A percentile compares a stretch with the other conserved stretches of the same genome.
phyloP scores from a whole-genome alignment of 768 basidiomycete genomes.

The Mrakia gelida region DNA sequence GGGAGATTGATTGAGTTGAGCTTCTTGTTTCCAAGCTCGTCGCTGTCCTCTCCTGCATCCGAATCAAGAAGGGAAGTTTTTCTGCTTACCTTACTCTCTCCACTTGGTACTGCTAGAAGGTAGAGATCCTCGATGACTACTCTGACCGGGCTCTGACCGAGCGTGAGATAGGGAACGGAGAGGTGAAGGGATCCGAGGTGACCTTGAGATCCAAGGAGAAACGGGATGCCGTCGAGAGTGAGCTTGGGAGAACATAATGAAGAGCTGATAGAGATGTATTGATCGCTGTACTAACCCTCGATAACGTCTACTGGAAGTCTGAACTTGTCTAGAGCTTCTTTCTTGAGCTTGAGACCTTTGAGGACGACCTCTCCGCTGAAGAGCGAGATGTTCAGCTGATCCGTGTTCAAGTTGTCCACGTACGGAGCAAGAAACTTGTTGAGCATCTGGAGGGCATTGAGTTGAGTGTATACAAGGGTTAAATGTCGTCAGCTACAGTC shows the following conservation, averaged over 20 bases:
- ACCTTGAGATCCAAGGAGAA: slow-evolving; percentile 16
- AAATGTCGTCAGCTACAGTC: too few species aligned
- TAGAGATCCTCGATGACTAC: slow-evolving; percentile 90
- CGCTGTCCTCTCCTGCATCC: background rate
- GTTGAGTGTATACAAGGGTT: too few species aligned
- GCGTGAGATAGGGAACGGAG: slow-evolving; percentile 41
- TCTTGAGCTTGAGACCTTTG: slow-evolving; percentile 79
- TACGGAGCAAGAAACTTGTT: slow-evolving; percentile 90
- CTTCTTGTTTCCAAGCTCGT: background rate
- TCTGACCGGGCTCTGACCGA: slow-evolving; percentile 66
- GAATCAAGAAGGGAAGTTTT: background rate
- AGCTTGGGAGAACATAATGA: background rate
- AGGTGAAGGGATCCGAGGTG: slow-evolving; percentile 42
- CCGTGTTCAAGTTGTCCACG: slow-evolving; percentile 91
- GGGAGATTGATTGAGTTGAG: background rate
- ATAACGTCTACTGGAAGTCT: slow-evolving; percentile 89
- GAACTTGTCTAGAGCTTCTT: slow-evolving; percentile 90
- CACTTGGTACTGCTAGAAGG: slow-evolving; percentile 80
- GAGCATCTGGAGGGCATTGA: slow-evolving; percentile 55
- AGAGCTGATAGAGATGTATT: background rate
- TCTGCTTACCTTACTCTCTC: slow-evolving; percentile 52
- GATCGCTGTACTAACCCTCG: slow-evolving; percentile 64
- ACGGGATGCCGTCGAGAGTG: background rate
- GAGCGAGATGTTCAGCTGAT: slow-evolving; percentile 90
- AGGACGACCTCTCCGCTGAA: slow-evolving; percentile 58